These are phyloP conservation scores for Corylus heterophylla DNA, from an alignment of 306 rosid species.

Conservation along the genomic window DNA sequence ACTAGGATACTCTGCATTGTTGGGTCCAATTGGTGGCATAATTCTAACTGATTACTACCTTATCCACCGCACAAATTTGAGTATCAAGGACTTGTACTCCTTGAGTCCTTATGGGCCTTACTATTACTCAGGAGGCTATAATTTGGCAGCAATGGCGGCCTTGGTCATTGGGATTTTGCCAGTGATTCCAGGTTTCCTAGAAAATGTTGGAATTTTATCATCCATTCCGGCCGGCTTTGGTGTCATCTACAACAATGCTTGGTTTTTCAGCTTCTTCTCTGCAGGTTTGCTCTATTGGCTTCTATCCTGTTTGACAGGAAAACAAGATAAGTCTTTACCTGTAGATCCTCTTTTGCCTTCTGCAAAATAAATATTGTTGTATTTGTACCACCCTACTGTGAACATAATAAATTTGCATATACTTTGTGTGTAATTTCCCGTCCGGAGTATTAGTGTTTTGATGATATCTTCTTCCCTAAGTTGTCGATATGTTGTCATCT, in stretches of 20 bases:
- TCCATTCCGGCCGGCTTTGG: constrained; percentile 45
- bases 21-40: constrained; percentile 89
- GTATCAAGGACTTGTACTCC: constrained; percentile 65
- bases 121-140: constrained; percentile 62
- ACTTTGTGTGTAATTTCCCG: no score
- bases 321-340: constrained; percentile 17
- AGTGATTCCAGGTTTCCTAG: constrained; percentile 81
- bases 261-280: constrained; percentile 83
- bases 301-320: constrained; percentile 44
- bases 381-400: background rate
- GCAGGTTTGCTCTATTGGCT: constrained; percentile 70
- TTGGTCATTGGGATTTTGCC: constrained; percentile 69
- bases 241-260: constrained; percentile 77
- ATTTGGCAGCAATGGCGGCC: constrained; percentile 68
- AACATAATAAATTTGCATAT: constrained; percentile 3
- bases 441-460: no score
- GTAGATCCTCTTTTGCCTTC: constrained; percentile 39
- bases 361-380: background rate
- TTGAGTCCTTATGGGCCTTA: constrained; percentile 59
- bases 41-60: constrained; percentile 75
- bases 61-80: constrained; percentile 36
- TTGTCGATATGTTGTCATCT: no score
- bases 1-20: constrained; percentile 80
- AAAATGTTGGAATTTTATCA: constrained; percentile 53
- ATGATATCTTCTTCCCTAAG: no score